Evolutionary conservation across 169 alveolate species (phyloP).

Genomic region (Plasmodium reichenowi): DNA sequence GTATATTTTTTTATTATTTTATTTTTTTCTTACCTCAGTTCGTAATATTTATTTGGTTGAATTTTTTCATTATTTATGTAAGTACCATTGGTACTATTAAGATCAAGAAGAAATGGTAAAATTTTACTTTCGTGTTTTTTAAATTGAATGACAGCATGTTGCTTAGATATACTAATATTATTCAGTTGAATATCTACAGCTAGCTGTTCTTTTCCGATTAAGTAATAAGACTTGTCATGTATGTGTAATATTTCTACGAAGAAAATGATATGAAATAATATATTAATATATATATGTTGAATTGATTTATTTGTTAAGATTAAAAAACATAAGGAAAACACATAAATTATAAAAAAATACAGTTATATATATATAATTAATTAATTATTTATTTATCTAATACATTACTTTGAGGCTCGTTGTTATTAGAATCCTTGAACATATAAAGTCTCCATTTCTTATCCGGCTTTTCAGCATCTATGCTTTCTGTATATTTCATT

Average conservation of each 20-base stretch:
- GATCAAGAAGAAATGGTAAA: constrained; percentile 95
- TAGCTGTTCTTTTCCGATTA: constrained; percentile 95
- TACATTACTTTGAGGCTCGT: constrained; percentile 47
- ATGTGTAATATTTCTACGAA: constrained; percentile 83
- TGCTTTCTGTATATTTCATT: constrained; percentile 87
- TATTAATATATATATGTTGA: neutral
- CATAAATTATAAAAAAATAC: neutral
- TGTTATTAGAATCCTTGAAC: constrained; percentile 70
- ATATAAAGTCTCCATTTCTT: constrained; percentile 89
- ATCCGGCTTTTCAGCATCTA: constrained; percentile 86
- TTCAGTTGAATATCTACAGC: constrained; percentile 91
- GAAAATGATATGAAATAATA: neutral
- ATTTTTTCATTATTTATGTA: constrained; percentile 92
- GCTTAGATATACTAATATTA: constrained; percentile 92
- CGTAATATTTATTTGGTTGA: constrained; percentile 93
- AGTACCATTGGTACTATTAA: constrained; percentile 96
- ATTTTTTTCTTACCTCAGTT: constrained; percentile 83
- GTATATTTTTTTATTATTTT: neutral
- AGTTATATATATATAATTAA: neutral
- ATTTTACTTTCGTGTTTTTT: constrained; percentile 84
- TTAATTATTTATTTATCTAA: neutral
- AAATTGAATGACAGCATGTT: constrained; percentile 98
- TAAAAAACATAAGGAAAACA: too few species aligned
- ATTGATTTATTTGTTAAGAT: too few species aligned
- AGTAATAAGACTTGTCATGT: constrained; percentile 83